A percentile compares a stretch with the other conserved stretches of the same genome.
These are phyloP conservation scores for Trichoderma citrinoviride DNA, from an alignment of 2,329 filamentous ascomycete species.

Conservation along the genomic window DNA sequence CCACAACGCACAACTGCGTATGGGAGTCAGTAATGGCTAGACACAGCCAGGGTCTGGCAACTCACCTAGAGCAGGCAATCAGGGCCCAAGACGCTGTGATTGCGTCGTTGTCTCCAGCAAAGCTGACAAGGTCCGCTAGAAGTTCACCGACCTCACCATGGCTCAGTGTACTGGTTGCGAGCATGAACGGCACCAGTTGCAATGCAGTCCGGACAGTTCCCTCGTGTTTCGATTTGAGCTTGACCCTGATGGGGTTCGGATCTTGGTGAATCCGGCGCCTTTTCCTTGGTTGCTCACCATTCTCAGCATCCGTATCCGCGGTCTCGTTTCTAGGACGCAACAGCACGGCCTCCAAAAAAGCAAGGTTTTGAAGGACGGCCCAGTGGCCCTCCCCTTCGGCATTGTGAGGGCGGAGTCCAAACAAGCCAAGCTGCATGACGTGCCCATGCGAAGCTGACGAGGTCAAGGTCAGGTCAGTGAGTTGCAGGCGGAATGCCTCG, in stretches of 20 bases:
- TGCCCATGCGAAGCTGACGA: slow-evolving; percentile 42
- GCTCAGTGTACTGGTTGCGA: slow-evolving; percentile 46
- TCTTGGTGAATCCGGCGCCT: slow-evolving; percentile 45
- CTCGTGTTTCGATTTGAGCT: slow-evolving; percentile 45
- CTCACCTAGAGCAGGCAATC: slow-evolving; percentile 73
- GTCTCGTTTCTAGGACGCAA: slow-evolving; percentile 29
- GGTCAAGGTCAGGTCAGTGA: slow-evolving; percentile 70
- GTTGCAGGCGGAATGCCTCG: slow-evolving; percentile 68
- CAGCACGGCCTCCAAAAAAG: slow-evolving; percentile 54
- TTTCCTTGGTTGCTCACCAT: slow-evolving; percentile 52
- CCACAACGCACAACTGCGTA: slow-evolving; percentile 34
- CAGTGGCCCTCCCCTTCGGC: slow-evolving; percentile 57
- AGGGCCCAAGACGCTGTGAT: slow-evolving; percentile 76
- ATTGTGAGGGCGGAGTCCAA: slow-evolving; percentile 54
- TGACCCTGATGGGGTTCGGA: slow-evolving; percentile 48
- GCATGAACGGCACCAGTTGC: slow-evolving; percentile 57
- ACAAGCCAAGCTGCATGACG: slow-evolving; percentile 49
- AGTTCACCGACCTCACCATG: slow-evolving; percentile 53
- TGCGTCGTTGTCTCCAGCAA: slow-evolving; percentile 67
- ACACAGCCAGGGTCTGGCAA: slow-evolving; percentile 25
- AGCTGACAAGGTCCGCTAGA: slow-evolving; percentile 55
- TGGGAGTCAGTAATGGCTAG: slow-evolving; percentile 25
- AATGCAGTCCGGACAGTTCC: slow-evolving; percentile 51
- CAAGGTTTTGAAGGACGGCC: slow-evolving; percentile 58
- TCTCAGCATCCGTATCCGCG: slow-evolving; percentile 29